A percentile compares a stretch with the other conserved stretches of the same genome.
Conservation (phyloP, 225 moss, liverwort and hornwort species). For the Anthoceros angustus region DNA sequence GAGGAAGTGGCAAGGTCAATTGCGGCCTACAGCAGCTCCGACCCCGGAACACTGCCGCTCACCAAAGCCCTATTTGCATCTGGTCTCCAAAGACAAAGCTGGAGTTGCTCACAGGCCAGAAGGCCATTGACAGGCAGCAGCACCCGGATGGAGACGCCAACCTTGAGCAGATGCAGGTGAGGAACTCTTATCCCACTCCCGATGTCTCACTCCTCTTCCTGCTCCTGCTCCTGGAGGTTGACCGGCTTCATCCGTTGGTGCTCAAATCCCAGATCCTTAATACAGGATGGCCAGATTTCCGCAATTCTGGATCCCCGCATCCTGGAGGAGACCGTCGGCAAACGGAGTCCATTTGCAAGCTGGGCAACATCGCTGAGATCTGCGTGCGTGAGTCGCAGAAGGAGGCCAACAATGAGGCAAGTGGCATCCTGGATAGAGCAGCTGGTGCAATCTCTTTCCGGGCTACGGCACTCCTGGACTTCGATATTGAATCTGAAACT, state of each 20-base stretch:
- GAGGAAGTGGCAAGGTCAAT: slow-evolving; percentile 4
- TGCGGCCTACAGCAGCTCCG: slow-evolving; percentile 19
- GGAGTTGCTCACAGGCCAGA: slow-evolving; percentile 1
- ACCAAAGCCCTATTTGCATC: no score
- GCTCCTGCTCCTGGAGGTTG: not conserved
- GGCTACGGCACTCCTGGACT: not conserved
- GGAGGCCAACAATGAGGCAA: not conserved
- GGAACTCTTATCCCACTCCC: not conserved
- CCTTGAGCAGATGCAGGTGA: slow-evolving; percentile 2
- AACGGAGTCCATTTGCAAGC: slow-evolving; percentile 3
- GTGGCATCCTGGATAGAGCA: not conserved
- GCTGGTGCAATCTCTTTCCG: not conserved
- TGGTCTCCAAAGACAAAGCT: no score
- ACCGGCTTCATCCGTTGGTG: not conserved
- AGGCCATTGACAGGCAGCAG: not conserved
- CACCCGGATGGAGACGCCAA: not conserved
- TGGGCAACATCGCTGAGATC: not conserved
- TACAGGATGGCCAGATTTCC: not conserved
- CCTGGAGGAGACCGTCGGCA: not conserved
- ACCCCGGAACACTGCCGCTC: slow-evolving; percentile 12
- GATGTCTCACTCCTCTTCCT: not conserved
- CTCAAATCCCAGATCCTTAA: not conserved
- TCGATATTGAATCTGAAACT: not conserved
- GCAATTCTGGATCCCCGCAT: not conserved
- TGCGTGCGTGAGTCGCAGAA: not conserved